Evolutionary conservation across 441 rosid species (phyloP).

Genomic region (Populus tomentosa): DNA sequence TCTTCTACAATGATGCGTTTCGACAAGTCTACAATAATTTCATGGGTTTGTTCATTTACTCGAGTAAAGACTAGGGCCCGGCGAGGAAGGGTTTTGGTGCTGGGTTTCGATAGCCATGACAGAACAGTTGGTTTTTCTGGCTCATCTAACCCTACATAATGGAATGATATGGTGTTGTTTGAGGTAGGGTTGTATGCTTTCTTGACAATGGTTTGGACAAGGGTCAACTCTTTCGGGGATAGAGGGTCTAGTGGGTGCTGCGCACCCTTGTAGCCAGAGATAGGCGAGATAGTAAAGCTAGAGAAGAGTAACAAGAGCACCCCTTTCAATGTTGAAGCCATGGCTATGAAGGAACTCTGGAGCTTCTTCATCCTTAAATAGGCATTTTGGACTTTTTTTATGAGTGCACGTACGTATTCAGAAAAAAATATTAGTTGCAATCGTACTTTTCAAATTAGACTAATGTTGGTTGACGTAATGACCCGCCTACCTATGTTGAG

Average conservation of each 20-base stretch:
- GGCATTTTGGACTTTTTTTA: no score
- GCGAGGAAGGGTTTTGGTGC: constrained; percentile 18
- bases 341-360: neutral
- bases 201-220: constrained; percentile 17
- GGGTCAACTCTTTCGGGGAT: constrained; percentile 18
- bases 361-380: constrained; percentile 1
- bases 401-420: no score
- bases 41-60: constrained; percentile 24
- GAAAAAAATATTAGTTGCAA: no score
- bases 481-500: no score
- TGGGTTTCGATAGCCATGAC: constrained; percentile 24
- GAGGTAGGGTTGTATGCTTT: constrained; percentile 9
- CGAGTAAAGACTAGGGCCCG: constrained; percentile 26
- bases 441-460: no score
- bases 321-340: constrained; percentile 13
- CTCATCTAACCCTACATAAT: constrained; percentile 37
- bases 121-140: constrained; percentile 31
- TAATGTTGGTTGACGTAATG: no score
- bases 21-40: constrained; percentile 28
- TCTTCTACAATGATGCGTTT: constrained; percentile 9
- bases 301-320: constrained; percentile 11
- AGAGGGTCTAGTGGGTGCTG: constrained; percentile 36
- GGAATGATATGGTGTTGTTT: constrained; percentile 23
- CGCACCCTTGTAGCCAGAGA: neutral
- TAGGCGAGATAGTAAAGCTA: neutral